A percentile compares a stretch with the other conserved stretches of the same genome.
Evolutionary conservation across 108 stramenopile species (phyloP).

Genomic region (Chaetoceros muelleri): DNA sequence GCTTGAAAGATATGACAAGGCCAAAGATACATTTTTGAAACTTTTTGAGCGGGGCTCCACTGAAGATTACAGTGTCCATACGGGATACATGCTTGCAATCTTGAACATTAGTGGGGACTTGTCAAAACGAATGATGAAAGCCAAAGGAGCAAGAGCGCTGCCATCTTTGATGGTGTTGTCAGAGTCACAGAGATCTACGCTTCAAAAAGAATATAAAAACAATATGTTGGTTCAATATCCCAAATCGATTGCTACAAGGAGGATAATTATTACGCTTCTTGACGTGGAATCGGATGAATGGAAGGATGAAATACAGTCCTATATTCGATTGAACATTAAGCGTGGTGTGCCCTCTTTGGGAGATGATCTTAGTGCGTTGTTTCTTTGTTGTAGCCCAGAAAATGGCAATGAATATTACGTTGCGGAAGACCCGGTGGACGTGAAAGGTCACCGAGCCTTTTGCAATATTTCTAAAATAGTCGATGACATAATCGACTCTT

Average conservation of each 20-base stretch:
- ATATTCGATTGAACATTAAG: constrained; percentile 52
- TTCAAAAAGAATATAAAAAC: constrained; percentile 51
- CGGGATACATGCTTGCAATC: constrained; percentile 84
- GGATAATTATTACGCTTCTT: constrained; percentile 57
- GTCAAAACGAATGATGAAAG: constrained; percentile 25
- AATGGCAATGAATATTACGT: constrained; percentile 24
- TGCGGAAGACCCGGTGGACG: constrained; percentile 64
- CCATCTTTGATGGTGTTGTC: constrained; percentile 44
- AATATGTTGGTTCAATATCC: constrained; percentile 29
- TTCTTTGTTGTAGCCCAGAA: constrained; percentile 24
- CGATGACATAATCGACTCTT: constrained; percentile 47
- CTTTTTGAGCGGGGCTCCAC: constrained; percentile 65
- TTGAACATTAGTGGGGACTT: constrained; percentile 39
- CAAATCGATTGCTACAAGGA: constrained; percentile 43
- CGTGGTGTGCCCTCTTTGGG: constrained; percentile 89
- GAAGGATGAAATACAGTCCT: constrained; percentile 35
- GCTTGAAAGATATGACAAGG: constrained; percentile 57
- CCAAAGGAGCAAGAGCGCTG: constrained; percentile 56
- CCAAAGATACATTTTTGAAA: constrained; percentile 37
- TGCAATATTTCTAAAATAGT: constrained; percentile 44
- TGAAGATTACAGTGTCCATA: constrained; percentile 87
- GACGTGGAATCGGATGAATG: constrained; percentile 52
- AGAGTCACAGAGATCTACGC: constrained; percentile 30
- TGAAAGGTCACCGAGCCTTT: constrained; percentile 45
- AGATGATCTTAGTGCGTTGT: constrained; percentile 64